Evolutionary conservation across 1,284 basidiomycete genomes (phyloP).

Genomic region (Pyrrhoderma lamaoense): DNA sequence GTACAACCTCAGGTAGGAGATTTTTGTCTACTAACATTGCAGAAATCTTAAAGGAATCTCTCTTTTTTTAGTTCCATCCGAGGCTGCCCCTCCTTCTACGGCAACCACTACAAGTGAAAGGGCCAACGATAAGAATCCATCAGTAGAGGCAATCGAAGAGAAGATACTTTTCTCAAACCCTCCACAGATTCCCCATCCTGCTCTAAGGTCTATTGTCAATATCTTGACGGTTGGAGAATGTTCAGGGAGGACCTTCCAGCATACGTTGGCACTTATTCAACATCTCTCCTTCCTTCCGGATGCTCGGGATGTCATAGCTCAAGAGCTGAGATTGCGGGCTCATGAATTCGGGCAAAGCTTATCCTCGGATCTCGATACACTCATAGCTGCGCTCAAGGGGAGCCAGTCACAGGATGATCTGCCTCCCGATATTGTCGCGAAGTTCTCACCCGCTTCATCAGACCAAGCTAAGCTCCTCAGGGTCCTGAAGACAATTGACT

Average conservation of each 20-base stretch:
- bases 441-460: slow-evolving; percentile 88
- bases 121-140: slow-evolving; percentile 25
- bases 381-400: slow-evolving; percentile 55
- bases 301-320: slow-evolving; percentile 78
- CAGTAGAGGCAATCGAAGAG: slow-evolving; percentile 43
- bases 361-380: slow-evolving; percentile 68
- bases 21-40: not conserved
- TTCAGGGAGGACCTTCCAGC: slow-evolving; percentile 89
- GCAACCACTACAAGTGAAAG: slow-evolving; percentile 19
- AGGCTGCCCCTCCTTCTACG: not conserved
- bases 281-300: slow-evolving; percentile 83
- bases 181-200: slow-evolving; percentile 75
- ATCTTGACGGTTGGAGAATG: slow-evolving; percentile 92
- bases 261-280: slow-evolving; percentile 84
- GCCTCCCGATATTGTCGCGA: slow-evolving; percentile 66
- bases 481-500: slow-evolving; percentile 92
- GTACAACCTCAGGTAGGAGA: slow-evolving; percentile 17
- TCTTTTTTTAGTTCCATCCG: not conserved
- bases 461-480: slow-evolving; percentile 89
- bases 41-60: not conserved
- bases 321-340: slow-evolving; percentile 78
- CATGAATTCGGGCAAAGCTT: slow-evolving; percentile 79
- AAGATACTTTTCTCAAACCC: slow-evolving; percentile 61
- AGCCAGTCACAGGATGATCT: slow-evolving; percentile 46
- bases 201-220: slow-evolving; percentile 86